Evolutionary conservation across 441 rosid genomes (phyloP), one percentile per base, ranked within the genome.

Genomic region (Metrosideros polymorpha): DNA sequence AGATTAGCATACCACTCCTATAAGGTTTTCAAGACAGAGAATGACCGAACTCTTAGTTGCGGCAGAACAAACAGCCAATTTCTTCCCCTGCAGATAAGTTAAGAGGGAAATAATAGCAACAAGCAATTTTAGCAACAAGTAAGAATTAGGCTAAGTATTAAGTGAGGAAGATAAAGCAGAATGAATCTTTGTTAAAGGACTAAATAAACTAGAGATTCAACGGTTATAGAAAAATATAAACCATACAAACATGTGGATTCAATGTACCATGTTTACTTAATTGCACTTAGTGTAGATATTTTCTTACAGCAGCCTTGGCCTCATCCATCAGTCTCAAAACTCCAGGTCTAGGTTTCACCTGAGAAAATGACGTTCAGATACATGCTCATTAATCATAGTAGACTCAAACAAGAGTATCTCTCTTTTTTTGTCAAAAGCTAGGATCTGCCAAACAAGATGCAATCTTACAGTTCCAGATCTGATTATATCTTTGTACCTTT

Each of bases 41-140:
- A 97, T 88, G 83, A 97, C 98, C 1, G 98, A 97, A 92, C 97
- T 97, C 93, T 96, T 97, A 43, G 99, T 97, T 89, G 98, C 99
- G 66, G 99, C 99, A 61, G 99, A 97, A 90, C 99, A 96, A 85
- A 96, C 96, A 86, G 99, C 95, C 84, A 97, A 88, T 82, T 90
- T 92, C 86, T 91, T 97, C 55, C 98, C 98, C 98, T 97, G 87
- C 82, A 88, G 42, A 47, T 12, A 51, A 47, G 25, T 83, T 27
- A 29, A 29, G n/a, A 35, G 9, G 79, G 47, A n/a, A 66, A 66
- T 66, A 66, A 19, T 66, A 39, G 47, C 47, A 71, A 71, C 47
- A 71, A 71, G 9, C 79, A 39, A 71, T 24, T 71, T 39, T 24
- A 71, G 49, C 2, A 71, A 71, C 47, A 39, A 22, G 77, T 39